Conservation (phyloP, 1,139 yeast genomes). For the Lodderomyces margitis region DNA sequence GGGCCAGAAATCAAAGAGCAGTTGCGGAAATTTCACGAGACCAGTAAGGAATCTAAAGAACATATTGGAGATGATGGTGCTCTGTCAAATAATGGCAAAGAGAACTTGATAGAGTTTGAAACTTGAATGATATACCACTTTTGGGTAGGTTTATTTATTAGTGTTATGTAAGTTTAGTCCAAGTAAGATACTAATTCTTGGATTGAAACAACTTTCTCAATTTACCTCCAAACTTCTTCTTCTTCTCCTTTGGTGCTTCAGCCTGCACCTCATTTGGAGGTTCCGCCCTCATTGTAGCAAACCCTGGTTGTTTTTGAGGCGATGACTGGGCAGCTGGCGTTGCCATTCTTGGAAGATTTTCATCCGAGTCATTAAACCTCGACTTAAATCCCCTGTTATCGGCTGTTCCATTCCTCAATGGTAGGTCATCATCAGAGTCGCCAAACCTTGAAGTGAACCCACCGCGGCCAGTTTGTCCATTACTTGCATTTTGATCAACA, state of each 20-base stretch:
- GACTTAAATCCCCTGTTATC: slow-evolving; percentile 9
- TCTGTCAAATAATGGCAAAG: slow-evolving; percentile 5
- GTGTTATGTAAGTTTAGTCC: too few relatives aligned
- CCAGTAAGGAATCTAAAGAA: not conserved
- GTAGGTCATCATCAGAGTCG: slow-evolving; percentile 15
- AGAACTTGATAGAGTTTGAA: slow-evolving; percentile 30
- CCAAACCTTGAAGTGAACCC: slow-evolving; percentile 11
- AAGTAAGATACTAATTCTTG: slow-evolving; percentile 2
- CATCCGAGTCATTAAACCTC: slow-evolving; percentile 17
- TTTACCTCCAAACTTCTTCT: slow-evolving; percentile 45
- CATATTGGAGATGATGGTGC: slow-evolving; percentile 6
- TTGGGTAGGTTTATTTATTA: slow-evolving; percentile 3
- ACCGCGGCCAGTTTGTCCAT: slow-evolving; percentile 1
- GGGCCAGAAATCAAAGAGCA: slow-evolving; percentile 12
- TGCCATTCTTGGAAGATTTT: slow-evolving; percentile 10
- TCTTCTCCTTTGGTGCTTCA: slow-evolving; percentile 37
- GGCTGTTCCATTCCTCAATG: not conserved
- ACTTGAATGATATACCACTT: slow-evolving; percentile 13
- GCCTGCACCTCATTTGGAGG: slow-evolving; percentile 6
- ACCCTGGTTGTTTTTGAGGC: not conserved
- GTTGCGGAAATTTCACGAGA: slow-evolving; percentile 16
- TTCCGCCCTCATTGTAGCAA: not conserved
- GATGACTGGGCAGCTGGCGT: slow-evolving; percentile 4
- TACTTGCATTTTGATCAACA: not conserved
- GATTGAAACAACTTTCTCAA: slow-evolving; percentile 51